Percentiles rank a stretch among this genome's conserved stretches.
phyloP scores from a whole-genome alignment of 768 basidiomycete genomes.

The Rhizopogon rudus region DNA sequence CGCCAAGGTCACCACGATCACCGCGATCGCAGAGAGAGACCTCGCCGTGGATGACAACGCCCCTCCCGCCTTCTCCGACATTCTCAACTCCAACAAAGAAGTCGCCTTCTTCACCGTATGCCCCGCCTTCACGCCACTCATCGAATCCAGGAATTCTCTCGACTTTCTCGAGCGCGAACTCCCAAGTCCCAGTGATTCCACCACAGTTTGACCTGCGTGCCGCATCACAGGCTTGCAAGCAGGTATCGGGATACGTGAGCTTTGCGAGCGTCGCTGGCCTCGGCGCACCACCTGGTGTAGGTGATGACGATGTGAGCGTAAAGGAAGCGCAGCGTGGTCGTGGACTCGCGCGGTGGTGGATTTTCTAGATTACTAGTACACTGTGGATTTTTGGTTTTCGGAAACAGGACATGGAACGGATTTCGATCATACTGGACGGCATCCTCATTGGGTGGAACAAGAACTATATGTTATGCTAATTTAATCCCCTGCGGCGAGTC shows the following conservation, averaged over 20 bases:
- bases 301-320: conserved; percentile 27
- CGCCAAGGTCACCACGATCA: conserved; percentile 10
- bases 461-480: conserved; percentile 2
- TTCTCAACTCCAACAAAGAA: conserved; percentile 25
- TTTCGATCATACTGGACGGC: background rate
- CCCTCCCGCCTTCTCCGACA: conserved; percentile 25
- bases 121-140: conserved; percentile 4
- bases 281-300: conserved; percentile 50
- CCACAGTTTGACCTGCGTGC: conserved; percentile 59
- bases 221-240: conserved; percentile 52
- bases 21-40: conserved; percentile 13
- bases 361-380: conserved; percentile 12
- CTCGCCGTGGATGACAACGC: conserved; percentile 25
- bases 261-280: conserved; percentile 65
- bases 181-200: conserved; percentile 23
- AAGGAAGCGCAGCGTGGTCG: conserved; percentile 16
- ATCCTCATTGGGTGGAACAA: background rate
- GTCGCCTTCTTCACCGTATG: background rate
- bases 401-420: background rate
- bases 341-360: conserved; percentile 28
- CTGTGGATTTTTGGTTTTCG: background rate
- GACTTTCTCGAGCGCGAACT: background rate
- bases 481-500: background rate
- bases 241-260: conserved; percentile 61
- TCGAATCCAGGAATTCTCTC: conserved; percentile 9